phyloP scores from a whole-genome alignment of 2,329 filamentous ascomycete species.

The Neurospora sp. region DNA sequence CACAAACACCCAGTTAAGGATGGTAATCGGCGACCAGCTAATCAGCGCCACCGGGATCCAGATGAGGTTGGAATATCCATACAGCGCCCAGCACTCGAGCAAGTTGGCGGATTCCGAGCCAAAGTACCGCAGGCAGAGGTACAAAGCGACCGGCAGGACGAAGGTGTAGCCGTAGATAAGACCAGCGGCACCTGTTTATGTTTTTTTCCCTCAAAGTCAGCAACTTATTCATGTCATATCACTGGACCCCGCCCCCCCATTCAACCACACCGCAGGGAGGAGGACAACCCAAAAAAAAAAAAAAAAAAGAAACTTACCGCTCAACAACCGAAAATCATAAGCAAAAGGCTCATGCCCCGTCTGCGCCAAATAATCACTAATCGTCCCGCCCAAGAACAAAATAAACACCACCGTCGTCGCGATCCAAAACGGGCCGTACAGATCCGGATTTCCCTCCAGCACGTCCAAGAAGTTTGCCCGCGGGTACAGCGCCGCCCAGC shows the following conservation, averaged over 20 bases:
- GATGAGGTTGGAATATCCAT: constrained; percentile 92
- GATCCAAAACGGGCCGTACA: constrained; percentile 98
- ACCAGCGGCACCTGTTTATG: constrained; percentile 67
- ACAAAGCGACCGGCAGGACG: constrained; percentile 75
- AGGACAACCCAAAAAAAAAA: too few species aligned
- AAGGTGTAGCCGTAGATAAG: constrained; percentile 93
- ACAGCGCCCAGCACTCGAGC: constrained; percentile 89
- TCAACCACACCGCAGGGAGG: too few species aligned
- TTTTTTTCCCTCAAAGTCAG: too few species aligned
- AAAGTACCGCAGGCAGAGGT: constrained; percentile 87
- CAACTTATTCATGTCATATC: too few species aligned
- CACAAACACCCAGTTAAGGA: constrained; percentile 91
- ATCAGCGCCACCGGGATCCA: constrained; percentile 94
- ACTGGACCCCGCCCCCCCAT: too few species aligned
- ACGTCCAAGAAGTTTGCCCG: constrained; percentile 94
- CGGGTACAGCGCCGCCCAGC: constrained; percentile 81
- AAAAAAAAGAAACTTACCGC: too few species aligned
- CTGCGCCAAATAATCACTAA: constrained; percentile 76
- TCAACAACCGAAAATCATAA: constrained; percentile 85
- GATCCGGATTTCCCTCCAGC: constrained; percentile 88
- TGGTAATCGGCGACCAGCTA: constrained; percentile 75
- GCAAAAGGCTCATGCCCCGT: constrained; percentile 64
- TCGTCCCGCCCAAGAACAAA: constrained; percentile 88
- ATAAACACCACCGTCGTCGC: constrained; percentile 95
- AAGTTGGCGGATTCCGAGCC: constrained; percentile 88